Evolutionary conservation across 768 basidiomycete species (phyloP).

Genomic region (Collybia sp.): DNA sequence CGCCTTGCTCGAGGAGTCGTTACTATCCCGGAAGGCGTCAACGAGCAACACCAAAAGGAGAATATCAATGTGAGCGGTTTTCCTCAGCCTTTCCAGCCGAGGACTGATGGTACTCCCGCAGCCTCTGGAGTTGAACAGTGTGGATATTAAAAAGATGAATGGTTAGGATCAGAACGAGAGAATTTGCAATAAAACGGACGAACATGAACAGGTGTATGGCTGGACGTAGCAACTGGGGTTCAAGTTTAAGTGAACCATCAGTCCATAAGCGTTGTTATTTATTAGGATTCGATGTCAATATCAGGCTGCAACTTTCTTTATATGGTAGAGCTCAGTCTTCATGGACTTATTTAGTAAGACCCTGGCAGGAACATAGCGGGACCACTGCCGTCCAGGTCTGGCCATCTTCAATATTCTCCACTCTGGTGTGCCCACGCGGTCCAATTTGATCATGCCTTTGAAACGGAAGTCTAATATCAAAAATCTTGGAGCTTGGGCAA

Average conservation of each 20-base stretch:
- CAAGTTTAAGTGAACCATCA: too few species aligned
- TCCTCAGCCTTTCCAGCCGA: not conserved
- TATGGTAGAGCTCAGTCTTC: too few species aligned
- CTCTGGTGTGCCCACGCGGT: too few species aligned
- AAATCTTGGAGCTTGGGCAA: too few species aligned
- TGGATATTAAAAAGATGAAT: slow-evolving; percentile 41
- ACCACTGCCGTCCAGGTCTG: too few species aligned
- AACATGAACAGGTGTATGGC: slow-evolving; percentile 28
- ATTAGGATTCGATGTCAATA: slow-evolving; percentile 11
- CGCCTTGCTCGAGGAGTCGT: slow-evolving; percentile 39
- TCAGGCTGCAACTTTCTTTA: too few species aligned
- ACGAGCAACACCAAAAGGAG: slow-evolving; percentile 41
- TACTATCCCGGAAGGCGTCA: slow-evolving; percentile 44
- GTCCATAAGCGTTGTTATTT: too few species aligned
- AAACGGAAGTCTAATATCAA: too few species aligned
- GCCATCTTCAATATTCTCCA: too few species aligned
- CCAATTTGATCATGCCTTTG: too few species aligned
- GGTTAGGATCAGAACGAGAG: slow-evolving; percentile 36
- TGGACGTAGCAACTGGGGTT: slow-evolving; percentile 35
- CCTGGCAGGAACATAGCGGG: too few species aligned
- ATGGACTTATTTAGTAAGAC: too few species aligned
- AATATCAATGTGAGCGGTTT: slow-evolving; percentile 37
- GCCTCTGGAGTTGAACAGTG: slow-evolving; percentile 28
- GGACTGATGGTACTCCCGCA: slow-evolving; percentile 13
- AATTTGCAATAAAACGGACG: slow-evolving; percentile 33